These are phyloP conservation scores for Penicillium corylophilum DNA, from an alignment of 2,329 filamentous ascomycete species.

Conservation along the genomic window DNA sequence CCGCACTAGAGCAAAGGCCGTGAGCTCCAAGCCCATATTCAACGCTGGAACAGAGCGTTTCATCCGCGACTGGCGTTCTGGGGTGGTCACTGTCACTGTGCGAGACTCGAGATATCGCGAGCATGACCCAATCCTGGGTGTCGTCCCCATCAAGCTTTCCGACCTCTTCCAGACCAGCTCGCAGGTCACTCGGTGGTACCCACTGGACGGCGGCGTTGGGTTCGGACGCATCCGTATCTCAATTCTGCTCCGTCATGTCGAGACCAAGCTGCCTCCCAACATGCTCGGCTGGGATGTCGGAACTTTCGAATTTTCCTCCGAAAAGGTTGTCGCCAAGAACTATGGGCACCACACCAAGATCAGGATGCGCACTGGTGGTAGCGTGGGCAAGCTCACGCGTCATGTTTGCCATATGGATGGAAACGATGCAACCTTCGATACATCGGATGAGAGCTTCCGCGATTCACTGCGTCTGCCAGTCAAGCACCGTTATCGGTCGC, in stretches of 20 bases:
- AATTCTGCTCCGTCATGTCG: constrained; percentile 83
- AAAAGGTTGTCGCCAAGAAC: constrained; percentile 64
- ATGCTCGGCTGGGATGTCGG: constrained; percentile 94
- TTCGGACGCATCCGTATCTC: constrained; percentile 89
- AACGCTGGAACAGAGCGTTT: constrained; percentile 95
- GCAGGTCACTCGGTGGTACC: constrained; percentile 89
- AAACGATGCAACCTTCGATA: constrained; percentile 61
- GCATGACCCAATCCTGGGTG: constrained; percentile 90
- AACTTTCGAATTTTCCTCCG: constrained; percentile 81
- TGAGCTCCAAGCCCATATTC: constrained; percentile 93
- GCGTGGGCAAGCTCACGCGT: constrained; percentile 67
- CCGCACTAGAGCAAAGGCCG: constrained; percentile 90
- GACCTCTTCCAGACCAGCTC: constrained; percentile 86
- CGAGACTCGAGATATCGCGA: constrained; percentile 85
- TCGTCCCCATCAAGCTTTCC: constrained; percentile 82
- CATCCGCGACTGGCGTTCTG: constrained; percentile 86
- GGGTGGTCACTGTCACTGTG: constrained; percentile 81
- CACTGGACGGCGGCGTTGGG: constrained; percentile 89
- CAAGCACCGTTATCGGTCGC: constrained; percentile 84
- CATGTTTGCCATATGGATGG: constrained; percentile 61
- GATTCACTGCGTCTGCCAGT: constrained; percentile 74
- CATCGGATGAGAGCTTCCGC: constrained; percentile 52
- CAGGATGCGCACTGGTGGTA: constrained; percentile 79
- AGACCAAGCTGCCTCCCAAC: constrained; percentile 77
- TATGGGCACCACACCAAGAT: constrained; percentile 67